Evolutionary conservation across 805 yeast species (phyloP).

Genomic region (Kodamaea restingae): DNA sequence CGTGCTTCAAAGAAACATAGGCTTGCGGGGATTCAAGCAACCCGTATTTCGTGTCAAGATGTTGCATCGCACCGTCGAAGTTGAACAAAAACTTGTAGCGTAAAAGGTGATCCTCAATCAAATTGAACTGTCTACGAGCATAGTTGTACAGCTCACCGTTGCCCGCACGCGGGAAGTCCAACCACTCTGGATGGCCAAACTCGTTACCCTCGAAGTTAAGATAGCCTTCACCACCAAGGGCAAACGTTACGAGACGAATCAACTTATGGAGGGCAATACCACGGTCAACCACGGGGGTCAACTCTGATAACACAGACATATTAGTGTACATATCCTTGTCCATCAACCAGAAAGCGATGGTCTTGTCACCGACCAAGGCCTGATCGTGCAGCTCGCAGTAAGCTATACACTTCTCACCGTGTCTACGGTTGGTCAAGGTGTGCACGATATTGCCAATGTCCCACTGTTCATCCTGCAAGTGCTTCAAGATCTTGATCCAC

Average conservation of each 20-base stretch:
- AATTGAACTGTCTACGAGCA: slow-evolving; percentile 91
- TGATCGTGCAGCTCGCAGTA: slow-evolving; percentile 97
- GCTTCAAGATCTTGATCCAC: slow-evolving; percentile 96
- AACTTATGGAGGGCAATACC: slow-evolving; percentile 89
- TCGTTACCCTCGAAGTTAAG: slow-evolving; percentile 96
- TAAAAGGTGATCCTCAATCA: slow-evolving; percentile 73
- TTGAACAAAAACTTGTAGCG: slow-evolving; percentile 72
- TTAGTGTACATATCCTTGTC: slow-evolving; percentile 97
- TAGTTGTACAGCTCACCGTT: slow-evolving; percentile 87
- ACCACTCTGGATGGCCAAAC: slow-evolving; percentile 99
- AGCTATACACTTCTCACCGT: slow-evolving; percentile 83
- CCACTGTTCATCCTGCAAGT: slow-evolving; percentile 85
- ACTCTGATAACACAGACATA: slow-evolving; percentile 73
- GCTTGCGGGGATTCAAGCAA: slow-evolving; percentile 73
- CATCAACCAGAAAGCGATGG: slow-evolving; percentile 97
- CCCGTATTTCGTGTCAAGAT: slow-evolving; percentile 61
- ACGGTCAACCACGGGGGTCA: slow-evolving; percentile 78
- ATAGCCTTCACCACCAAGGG: slow-evolving; percentile 96
- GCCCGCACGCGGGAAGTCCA: slow-evolving; percentile 92
- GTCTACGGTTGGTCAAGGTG: slow-evolving; percentile 83
- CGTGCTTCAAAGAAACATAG: slow-evolving; percentile 83
- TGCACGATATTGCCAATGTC: slow-evolving; percentile 74
- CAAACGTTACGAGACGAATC: slow-evolving; percentile 81
- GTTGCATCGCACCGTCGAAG: slow-evolving; percentile 87
- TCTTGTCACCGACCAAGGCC: slow-evolving; percentile 95